Percentiles rank a stretch among this genome's conserved stretches.
Conservation (phyloP, 208 protist species). For the Wallacemonas collosoma region DNA sequence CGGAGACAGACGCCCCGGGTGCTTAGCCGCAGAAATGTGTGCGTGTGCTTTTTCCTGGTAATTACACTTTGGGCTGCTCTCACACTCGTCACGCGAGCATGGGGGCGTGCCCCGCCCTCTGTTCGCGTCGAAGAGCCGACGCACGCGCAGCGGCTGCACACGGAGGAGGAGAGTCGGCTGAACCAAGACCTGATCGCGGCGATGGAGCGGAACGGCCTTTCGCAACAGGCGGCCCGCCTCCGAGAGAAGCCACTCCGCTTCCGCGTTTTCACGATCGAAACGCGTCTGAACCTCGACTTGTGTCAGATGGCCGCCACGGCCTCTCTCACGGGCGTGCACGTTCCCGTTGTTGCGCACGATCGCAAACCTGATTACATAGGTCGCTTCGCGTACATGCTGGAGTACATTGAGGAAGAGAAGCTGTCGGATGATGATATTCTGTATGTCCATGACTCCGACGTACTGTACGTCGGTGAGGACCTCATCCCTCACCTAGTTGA, state of each 20-base stretch:
- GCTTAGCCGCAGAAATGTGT: too few species aligned
- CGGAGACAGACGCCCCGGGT: too few species aligned
- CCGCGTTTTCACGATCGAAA: slow-evolving; percentile 7
- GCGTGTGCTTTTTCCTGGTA: too few species aligned
- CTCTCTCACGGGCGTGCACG: slow-evolving; percentile 5
- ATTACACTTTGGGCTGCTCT: neutral
- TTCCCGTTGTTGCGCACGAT: slow-evolving; percentile 11
- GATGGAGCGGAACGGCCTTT: neutral
- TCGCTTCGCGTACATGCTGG: slow-evolving; percentile 7
- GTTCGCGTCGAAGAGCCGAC: neutral
- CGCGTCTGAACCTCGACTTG: slow-evolving; percentile 5
- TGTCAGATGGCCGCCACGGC: slow-evolving; percentile 5
- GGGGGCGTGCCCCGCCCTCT: neutral
- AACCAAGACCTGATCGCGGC: neutral
- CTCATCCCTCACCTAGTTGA: neutral
- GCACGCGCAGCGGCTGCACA: neutral
- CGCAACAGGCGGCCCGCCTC: neutral
- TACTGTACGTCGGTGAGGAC: neutral
- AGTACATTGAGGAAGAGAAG: slow-evolving; percentile 3
- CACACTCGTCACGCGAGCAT: neutral
- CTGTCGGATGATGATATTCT: slow-evolving; percentile 8
- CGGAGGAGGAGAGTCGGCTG: neutral
- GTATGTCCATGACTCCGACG: slow-evolving; percentile 7
- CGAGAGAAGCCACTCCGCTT: neutral
- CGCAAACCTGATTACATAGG: neutral